Evolutionary conservation across 306 rosid genomes (phyloP), one percentile per base, ranked within the genome.

Genomic region (Ochetophila trinervis): DNA sequence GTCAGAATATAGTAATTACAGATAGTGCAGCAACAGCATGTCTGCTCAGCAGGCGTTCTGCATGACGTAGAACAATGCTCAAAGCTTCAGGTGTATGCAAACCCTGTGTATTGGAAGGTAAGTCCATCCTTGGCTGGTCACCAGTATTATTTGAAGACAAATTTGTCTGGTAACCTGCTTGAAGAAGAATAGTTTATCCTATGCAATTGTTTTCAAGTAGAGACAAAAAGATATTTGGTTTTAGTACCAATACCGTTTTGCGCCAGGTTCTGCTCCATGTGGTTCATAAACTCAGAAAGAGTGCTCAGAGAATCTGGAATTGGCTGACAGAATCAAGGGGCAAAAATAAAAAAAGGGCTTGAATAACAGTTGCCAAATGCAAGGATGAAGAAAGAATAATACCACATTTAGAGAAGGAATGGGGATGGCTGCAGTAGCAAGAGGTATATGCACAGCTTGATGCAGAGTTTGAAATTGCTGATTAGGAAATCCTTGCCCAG

Each of bases 11-110:
- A 57, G 80, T 74, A 42, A 75, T 87, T 84, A 94, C 99, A 64
- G 97, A 94, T 76, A 94, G 79, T 37, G 95, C 88, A 77, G 95
- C 69, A 71, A 79, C 87, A 65, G 97, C 86, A 40, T 80, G 91
- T 68, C 76, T 77, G 68, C 92, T 59, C 30, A 94, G 88, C 71
- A 94, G 85, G 54, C 60, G 79, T 73, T 88, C 95, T 53, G 87
- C 87, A 36, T 70, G 86, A 77, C 74, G 95, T 81, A 94, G 73
- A 71, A 94, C 87, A 74, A 71, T 74, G 78, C 85, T 81, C 78
- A 94, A 78, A 23, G 97, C 91, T 72, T 90, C 97, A 63, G 87
- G 82, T 15, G 97, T 88, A 0, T 86, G 86, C 83, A 94, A 67
- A 55, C 96, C 99, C 74, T 77, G 96, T 15, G 86, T 50, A 78